Percentiles rank a stretch among this genome's conserved stretches.
These are phyloP conservation scores for Neurospora tetraspora DNA, from an alignment of 495 filamentous ascomycete genomes.

Conservation along the genomic window DNA sequence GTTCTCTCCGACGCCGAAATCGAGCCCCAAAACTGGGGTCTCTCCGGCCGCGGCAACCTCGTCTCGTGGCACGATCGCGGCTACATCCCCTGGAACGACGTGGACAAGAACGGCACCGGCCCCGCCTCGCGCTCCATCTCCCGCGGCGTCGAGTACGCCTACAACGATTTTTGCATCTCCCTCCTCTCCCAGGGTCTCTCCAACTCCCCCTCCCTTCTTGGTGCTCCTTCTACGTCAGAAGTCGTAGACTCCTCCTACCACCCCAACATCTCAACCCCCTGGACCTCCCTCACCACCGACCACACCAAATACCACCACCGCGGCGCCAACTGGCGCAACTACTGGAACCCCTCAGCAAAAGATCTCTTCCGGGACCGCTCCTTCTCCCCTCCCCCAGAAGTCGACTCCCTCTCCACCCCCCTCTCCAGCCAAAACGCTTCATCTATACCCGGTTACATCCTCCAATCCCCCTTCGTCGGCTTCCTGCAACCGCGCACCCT, in stretches of 20 bases:
- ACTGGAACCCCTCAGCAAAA: conserved; percentile 37
- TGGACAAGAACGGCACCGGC: conserved; percentile 49
- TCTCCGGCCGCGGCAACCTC: conserved; percentile 55
- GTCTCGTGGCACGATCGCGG: conserved; percentile 50
- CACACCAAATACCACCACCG: conserved; percentile 48
- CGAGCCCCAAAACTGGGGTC: conserved; percentile 53
- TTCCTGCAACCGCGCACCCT: conserved; percentile 57
- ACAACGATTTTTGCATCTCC: conserved; percentile 57
- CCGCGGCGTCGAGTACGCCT: conserved; percentile 63
- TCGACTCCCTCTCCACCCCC: no score
- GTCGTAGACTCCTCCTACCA: background rate
- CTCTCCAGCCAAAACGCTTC: background rate
- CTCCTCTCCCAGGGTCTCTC: conserved; percentile 44
- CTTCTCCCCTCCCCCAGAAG: background rate
- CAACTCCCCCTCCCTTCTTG: conserved; percentile 9
- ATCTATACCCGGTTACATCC: conserved; percentile 2
- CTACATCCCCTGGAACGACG: conserved; percentile 53
- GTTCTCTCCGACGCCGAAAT: conserved; percentile 59
- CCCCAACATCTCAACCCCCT: background rate
- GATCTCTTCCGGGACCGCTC: conserved; percentile 20
- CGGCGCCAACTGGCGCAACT: conserved; percentile 46
- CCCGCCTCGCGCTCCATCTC: conserved; percentile 52
- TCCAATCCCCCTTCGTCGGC: conserved; percentile 44
- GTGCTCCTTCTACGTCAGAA: background rate
- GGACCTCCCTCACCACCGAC: conserved; percentile 21